Percentiles rank a stretch among this genome's conserved stretches.
Conservation (phyloP, 371 early-diverging fungal species). For the Mortierella sp. region DNA sequence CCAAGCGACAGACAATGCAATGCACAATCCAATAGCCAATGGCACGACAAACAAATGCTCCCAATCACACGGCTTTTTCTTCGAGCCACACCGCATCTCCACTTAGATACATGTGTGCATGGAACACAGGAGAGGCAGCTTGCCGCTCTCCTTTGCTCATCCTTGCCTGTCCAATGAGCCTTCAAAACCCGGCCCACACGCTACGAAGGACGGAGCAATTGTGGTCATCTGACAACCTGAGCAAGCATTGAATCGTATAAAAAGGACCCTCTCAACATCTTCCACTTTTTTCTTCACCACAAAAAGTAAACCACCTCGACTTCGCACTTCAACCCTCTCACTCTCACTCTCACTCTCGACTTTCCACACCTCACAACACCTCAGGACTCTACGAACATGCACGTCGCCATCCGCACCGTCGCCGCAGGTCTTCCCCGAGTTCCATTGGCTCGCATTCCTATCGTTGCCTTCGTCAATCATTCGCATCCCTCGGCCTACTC, state of each 20-base stretch:
- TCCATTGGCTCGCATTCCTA: conserved; percentile 49
- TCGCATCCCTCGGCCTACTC: conserved; percentile 50
- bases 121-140: too few relatives aligned
- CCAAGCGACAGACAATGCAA: too few relatives aligned
- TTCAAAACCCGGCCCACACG: conserved; percentile 18
- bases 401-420: conserved; percentile 34
- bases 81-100: too few relatives aligned
- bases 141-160: too few relatives aligned
- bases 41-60: not conserved
- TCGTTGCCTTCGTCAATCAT: conserved; percentile 44
- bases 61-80: too few relatives aligned
- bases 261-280: too few relatives aligned
- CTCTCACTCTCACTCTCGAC: not conserved
- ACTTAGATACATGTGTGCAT: too few relatives aligned
- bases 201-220: conserved; percentile 4
- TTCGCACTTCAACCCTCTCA: not conserved
- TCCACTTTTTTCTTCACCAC: not conserved
- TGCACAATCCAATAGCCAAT: not conserved
- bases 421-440: conserved; percentile 47
- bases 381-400: conserved; percentile 28
- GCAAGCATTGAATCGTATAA: not conserved
- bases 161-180: too few relatives aligned
- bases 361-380: too few relatives aligned
- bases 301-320: too few relatives aligned
- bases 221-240: not conserved